phyloP scores from a whole-genome alignment of 345 rosid genomes.

The Euphorbia peplus region DNA sequence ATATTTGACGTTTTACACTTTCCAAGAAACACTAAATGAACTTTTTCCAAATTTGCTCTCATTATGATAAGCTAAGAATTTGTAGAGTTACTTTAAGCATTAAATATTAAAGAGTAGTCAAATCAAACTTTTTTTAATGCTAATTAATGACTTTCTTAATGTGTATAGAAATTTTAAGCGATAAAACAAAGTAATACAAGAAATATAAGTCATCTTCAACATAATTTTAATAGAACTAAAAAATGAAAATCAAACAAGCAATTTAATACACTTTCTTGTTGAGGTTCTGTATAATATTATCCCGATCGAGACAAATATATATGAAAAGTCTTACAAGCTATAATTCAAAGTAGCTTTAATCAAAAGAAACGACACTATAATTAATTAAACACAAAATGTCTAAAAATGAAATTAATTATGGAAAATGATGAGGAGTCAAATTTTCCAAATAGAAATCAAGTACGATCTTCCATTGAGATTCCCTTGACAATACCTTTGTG shows the following conservation, averaged over 20 bases:
- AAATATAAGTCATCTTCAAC: too few relatives aligned
- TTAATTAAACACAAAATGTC: slow-evolving; percentile 21
- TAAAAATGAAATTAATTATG: neutral
- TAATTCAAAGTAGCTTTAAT: slow-evolving; percentile 12
- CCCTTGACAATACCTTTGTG: slow-evolving; percentile 3
- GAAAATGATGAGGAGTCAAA: slow-evolving; percentile 17
- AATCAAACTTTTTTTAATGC: too few relatives aligned
- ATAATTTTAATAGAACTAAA: neutral
- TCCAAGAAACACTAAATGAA: too few relatives aligned
- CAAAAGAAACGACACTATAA: slow-evolving; percentile 6
- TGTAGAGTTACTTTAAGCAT: too few relatives aligned
- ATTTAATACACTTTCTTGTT: neutral
- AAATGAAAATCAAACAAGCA: neutral
- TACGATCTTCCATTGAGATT: slow-evolving; percentile 3
- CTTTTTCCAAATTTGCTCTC: too few relatives aligned
- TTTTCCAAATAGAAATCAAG: slow-evolving; percentile 3
- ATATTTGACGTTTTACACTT: too few relatives aligned
- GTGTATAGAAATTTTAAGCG: too few relatives aligned
- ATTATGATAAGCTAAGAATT: too few relatives aligned
- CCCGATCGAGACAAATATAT: neutral
- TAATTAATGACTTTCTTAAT: too few relatives aligned
- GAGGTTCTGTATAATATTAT: neutral
- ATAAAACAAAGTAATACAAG: too few relatives aligned
- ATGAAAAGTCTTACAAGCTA: slow-evolving; percentile 5
- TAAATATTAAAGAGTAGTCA: too few relatives aligned